Evolutionary conservation across 1,284 basidiomycete genomes (phyloP), one percentile per base, ranked within the genome.

Genomic region (Trichosporon sp.): DNA sequence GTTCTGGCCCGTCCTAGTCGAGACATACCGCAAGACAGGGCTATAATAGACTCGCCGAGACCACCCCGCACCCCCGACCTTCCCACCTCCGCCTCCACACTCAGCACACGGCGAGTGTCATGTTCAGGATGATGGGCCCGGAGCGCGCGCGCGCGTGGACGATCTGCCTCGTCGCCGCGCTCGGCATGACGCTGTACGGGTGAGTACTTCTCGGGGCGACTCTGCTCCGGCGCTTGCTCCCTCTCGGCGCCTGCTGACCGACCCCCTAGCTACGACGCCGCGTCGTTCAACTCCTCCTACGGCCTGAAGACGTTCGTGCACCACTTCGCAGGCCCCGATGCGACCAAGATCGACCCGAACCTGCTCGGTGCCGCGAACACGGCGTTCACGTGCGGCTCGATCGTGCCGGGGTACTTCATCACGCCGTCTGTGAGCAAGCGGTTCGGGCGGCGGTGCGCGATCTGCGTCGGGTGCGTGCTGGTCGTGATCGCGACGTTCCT

Each of bases 271-370:
- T 65, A 65, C 32, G 65, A 65, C 34, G 32, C 51, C 7, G 35
- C 44, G 21, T 58, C 65, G 23, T 65, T 65, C 56, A 65, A 65
- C 53, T 38, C 34, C 12, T 53, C 56, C 18, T 56, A 65, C 18
- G 65, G 65, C 8, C 56, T 65, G 15, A 58, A 65, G 65, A 65
- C 53, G 32, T 65, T 65, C 18, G 65, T 65, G 31, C 34, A 65
- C 65, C 65, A 65, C 65, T 65, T 65, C 25, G 53, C 56, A 25
- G 31, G 56, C 4, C 65, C 53, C 1, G 27, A 32, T 3, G 53
- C 29, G 21, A 60, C 34, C 13, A 58, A 65, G 34, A 35, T 65
- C 2, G 65, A 65, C 34, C 65, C 65, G 1, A 65, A 65, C 27
- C 15, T 65, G 8, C 32, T 65, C 53, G 65, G 65, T 25, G 65